Conservation (phyloP, 2,329 filamentous ascomycete genomes). For the Colletotrichum sp. region DNA sequence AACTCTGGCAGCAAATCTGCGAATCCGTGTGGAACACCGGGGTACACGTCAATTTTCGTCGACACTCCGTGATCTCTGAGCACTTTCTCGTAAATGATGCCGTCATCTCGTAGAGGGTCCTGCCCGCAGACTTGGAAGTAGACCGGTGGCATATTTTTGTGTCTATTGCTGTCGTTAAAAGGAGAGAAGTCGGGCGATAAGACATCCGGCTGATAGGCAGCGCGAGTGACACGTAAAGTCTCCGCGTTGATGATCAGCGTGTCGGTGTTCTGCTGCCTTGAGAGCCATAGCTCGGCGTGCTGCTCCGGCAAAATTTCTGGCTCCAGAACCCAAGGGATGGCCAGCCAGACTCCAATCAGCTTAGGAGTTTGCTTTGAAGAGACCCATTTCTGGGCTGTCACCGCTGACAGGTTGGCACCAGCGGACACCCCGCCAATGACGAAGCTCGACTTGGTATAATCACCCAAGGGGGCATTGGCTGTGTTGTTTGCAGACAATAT, state of each 20-base stretch:
- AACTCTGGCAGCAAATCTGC: not conserved
- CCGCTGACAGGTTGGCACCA: conserved; percentile 20
- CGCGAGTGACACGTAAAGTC: conserved; percentile 28
- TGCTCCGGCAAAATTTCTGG: conserved; percentile 28
- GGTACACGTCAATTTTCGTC: conserved; percentile 8
- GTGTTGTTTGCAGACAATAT: not conserved
- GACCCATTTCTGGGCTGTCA: conserved; percentile 13
- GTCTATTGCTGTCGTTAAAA: conserved; percentile 32
- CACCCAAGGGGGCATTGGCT: not conserved
- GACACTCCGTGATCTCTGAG: not conserved
- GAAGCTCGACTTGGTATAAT: conserved; percentile 4
- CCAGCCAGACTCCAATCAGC: conserved; percentile 6
- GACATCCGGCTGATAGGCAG: conserved; percentile 32
- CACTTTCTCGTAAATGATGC: conserved; percentile 46
- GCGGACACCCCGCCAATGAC: conserved; percentile 23
- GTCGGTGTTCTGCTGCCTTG: conserved; percentile 43
- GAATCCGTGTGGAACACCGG: conserved; percentile 11
- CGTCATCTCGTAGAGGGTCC: conserved; percentile 54
- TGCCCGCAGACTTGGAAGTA: conserved; percentile 53
- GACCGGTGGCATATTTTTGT: conserved; percentile 43
- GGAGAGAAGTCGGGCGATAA: conserved; percentile 33
- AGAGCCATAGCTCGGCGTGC: conserved; percentile 41
- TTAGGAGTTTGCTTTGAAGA: not conserved
- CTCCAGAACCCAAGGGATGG: conserved; percentile 3
- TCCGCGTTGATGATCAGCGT: conserved; percentile 35